These are phyloP conservation scores for Aquanectria penicillioides DNA, from an alignment of 2,329 filamentous ascomycete species.

Conservation along the genomic window DNA sequence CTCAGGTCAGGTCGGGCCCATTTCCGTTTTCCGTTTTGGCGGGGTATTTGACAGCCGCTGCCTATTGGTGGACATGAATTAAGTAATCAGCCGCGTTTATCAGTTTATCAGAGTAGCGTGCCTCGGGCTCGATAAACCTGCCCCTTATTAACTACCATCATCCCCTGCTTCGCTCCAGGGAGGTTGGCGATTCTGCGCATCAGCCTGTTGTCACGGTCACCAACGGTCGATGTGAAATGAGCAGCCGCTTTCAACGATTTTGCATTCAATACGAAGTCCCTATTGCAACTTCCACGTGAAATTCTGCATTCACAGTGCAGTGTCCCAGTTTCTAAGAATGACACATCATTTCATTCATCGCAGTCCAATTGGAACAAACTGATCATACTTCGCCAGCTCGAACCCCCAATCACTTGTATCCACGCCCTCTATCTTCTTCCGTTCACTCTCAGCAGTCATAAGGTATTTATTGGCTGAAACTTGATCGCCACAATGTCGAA, in stretches of 20 bases:
- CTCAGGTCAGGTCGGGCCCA: constrained; percentile 8
- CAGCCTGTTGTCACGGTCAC: too few species aligned
- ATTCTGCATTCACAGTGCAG: too few species aligned
- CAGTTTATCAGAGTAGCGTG: not conserved
- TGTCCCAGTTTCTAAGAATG: not conserved
- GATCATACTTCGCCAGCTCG: not conserved
- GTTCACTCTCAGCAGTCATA: not conserved
- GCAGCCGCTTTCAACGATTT: too few species aligned
- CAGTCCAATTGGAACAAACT: not conserved
- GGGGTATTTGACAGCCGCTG: not conserved
- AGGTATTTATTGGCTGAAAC: not conserved
- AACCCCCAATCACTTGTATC: not conserved
- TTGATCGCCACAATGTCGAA: not conserved
- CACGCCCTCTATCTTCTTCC: not conserved
- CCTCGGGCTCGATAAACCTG: too few species aligned
- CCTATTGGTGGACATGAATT: not conserved
- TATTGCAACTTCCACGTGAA: too few species aligned
- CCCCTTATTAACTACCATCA: too few species aligned
- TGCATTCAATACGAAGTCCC: too few species aligned
- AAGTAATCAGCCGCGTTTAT: constrained; percentile 19
- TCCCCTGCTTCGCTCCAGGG: too few species aligned
- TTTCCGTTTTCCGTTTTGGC: constrained; percentile 14
- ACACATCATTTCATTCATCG: not conserved
- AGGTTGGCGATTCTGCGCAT: too few species aligned
- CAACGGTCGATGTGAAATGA: too few species aligned